Base-by-base conservation (phyloP, 78 protist species). In the Cavenderia fasciculata region DNA sequence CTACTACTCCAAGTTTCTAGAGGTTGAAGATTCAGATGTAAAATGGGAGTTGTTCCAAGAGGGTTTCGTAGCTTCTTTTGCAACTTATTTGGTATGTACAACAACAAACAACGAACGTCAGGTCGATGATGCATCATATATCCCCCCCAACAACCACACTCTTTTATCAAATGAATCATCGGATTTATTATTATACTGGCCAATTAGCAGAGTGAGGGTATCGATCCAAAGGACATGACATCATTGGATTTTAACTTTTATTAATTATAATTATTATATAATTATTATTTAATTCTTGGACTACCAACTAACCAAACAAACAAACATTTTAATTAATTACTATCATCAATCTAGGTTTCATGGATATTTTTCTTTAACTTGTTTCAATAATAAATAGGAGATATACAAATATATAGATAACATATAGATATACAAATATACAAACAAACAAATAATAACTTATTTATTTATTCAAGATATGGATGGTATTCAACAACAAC, bases 1-100 rank as follows among this genome's bases (percentile, higher is more conserved):
- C 1, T 79, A 79, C 40, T 79, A 79, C 23, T 65, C 77, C 11
- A 79, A 66, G n/a, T 8, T 79, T 29, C 41, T 79, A 40, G 88
- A 79, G 5, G 31, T 79, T 31, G 88, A 79, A 25, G 88, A 79
- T 52, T 66, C 49, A 14, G 88, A 79, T 40, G 23, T 41, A 8
- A 79, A 79, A 51, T 79, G 88, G 88, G 88, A 79, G 29, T 79
- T 79, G 41, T 51, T 79, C 43, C 75, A 66, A 66, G 88, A 79
- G 43, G 88, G 88, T 46, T 79, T 79, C 59, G 25, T 79, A 47
- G 11, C 88, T 29, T 63, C 88, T 14, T 66, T 79, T 66, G 74
- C 88, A 19, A 47, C 62, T 23, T 79, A 51, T 54, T 29, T 63
- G 34, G 88, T 79, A 79, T 12, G 31, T 77, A 62, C n/a, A n/a